These are phyloP conservation scores for Neospora caninum DNA, from an alignment of 169 alveolate species.

Conservation along the genomic window DNA sequence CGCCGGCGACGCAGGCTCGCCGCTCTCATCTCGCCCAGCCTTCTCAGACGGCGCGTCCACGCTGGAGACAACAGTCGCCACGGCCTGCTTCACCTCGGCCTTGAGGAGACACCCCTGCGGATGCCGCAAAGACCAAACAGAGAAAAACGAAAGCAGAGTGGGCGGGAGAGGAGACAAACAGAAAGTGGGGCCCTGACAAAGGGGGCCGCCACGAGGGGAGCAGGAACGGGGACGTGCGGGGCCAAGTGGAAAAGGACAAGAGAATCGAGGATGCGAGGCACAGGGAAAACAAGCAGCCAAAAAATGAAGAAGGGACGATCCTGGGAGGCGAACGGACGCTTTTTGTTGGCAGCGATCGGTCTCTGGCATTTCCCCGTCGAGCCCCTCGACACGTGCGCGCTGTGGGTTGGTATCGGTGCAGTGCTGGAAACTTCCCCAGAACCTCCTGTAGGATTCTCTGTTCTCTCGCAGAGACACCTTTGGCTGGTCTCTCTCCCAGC, in stretches of 20 bases:
- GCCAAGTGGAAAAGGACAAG: not conserved
- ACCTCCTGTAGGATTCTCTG: not conserved
- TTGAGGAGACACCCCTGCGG: slow-evolving; percentile 2
- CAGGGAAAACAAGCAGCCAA: too few relatives aligned
- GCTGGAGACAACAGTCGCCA: not conserved
- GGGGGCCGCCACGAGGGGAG: not conserved
- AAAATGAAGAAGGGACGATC: too few relatives aligned
- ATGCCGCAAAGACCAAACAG: not conserved
- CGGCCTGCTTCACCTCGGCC: slow-evolving; percentile 12
- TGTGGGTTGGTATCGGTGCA: too few relatives aligned
- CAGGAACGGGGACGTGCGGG: not conserved
- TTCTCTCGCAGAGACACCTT: not conserved
- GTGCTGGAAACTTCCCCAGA: too few relatives aligned
- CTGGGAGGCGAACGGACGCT: too few relatives aligned
- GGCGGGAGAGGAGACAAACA: not conserved
- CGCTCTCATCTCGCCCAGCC: not conserved
- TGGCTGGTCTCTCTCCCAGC: not conserved
- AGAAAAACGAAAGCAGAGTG: not conserved
- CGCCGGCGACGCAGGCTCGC: not conserved
- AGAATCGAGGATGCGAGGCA: too few relatives aligned
- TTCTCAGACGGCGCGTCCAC: not conserved
- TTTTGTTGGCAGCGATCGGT: too few relatives aligned
- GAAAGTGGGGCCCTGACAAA: not conserved
- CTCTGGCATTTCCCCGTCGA: too few relatives aligned
- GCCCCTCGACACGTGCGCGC: too few relatives aligned